phyloP scores from a whole-genome alignment of 106 monocot species.

The Phalaenopsis equestris region DNA sequence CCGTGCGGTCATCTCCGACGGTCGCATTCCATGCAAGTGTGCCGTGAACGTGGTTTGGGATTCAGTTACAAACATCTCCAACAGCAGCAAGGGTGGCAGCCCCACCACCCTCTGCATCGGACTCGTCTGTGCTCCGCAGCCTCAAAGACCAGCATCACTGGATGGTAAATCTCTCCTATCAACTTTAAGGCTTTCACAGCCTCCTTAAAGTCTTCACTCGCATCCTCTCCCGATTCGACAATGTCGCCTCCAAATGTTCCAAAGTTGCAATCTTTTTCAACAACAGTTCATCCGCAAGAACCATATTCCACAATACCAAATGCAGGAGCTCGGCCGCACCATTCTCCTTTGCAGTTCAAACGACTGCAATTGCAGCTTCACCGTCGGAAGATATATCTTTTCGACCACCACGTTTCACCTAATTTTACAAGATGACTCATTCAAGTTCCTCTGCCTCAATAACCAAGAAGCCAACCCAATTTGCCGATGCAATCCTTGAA shows the following conservation, averaged over 20 bases:
- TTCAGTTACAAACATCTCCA: constrained; percentile 17
- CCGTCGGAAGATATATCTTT: constrained; percentile 43
- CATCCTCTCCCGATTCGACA: constrained; percentile 27
- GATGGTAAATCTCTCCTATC: constrained; percentile 72
- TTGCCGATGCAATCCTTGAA: constrained; percentile 27
- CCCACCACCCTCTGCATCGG: constrained; percentile 23
- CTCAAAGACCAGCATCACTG: constrained; percentile 54
- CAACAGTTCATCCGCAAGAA: constrained; percentile 25
- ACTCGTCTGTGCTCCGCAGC: constrained; percentile 36
- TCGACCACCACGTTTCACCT: constrained; percentile 21
- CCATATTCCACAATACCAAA: constrained; percentile 36
- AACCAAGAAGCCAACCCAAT: constrained; percentile 16
- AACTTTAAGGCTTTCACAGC: constrained; percentile 41
- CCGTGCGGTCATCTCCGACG: constrained; percentile 28
- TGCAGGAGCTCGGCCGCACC: constrained; percentile 31
- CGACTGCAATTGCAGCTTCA: constrained; percentile 1
- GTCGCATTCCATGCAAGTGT: constrained; percentile 37
- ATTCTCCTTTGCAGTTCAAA: constrained; percentile 18
- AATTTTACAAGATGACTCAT: constrained; percentile 23
- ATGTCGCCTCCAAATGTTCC: constrained; percentile 25
- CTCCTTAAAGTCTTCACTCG: constrained; percentile 47
- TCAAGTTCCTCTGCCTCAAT: constrained; percentile 25
- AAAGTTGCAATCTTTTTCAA: constrained; percentile 55
- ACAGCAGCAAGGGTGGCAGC: neutral
- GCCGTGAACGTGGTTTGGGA: constrained; percentile 54